Evolutionary conservation across 1,284 basidiomycete genomes (phyloP).

Genomic region (Trichosporon ovoides): DNA sequence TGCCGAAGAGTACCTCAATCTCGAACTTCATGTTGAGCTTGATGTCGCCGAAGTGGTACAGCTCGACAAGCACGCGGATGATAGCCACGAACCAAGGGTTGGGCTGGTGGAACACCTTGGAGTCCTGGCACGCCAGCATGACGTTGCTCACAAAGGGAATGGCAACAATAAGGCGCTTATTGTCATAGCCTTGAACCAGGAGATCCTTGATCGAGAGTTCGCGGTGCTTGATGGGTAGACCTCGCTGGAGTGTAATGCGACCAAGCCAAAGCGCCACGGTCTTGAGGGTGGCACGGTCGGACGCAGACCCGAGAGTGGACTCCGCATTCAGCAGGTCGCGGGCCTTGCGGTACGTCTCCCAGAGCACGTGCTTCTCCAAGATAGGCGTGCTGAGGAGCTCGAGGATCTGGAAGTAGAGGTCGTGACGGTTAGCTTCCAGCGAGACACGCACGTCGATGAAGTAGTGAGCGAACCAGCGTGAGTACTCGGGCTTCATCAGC

Average conservation of each 20-base stretch:
- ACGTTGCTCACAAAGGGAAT: constrained; percentile 99
- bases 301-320: constrained; percentile 73
- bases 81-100: constrained; percentile 99
- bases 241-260: constrained; percentile 81
- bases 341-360: constrained; percentile 89
- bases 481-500: constrained; percentile 71
- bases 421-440: constrained; percentile 96
- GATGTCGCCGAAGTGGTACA: constrained; percentile 94
- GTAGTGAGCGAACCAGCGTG: constrained; percentile 96
- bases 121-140: constrained; percentile 81
- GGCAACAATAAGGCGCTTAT: constrained; percentile 82
- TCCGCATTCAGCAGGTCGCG: constrained; percentile 84
- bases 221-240: constrained; percentile 87
- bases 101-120: constrained; percentile 87
- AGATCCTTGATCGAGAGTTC: constrained; percentile 96
- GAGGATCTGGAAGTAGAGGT: constrained; percentile 87
- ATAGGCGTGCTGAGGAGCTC: constrained; percentile 67
- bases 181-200: constrained; percentile 91
- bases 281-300: constrained; percentile 84
- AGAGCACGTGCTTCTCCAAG: constrained; percentile 72
- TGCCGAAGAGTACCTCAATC: constrained; percentile 95
- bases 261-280: constrained; percentile 96
- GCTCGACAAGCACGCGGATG: constrained; percentile 81
- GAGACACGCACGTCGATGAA: constrained; percentile 92
- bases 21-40: constrained; percentile 98